Conservation (phyloP, 2,329 filamentous ascomycete species). For the Colletotrichum phormii region DNA sequence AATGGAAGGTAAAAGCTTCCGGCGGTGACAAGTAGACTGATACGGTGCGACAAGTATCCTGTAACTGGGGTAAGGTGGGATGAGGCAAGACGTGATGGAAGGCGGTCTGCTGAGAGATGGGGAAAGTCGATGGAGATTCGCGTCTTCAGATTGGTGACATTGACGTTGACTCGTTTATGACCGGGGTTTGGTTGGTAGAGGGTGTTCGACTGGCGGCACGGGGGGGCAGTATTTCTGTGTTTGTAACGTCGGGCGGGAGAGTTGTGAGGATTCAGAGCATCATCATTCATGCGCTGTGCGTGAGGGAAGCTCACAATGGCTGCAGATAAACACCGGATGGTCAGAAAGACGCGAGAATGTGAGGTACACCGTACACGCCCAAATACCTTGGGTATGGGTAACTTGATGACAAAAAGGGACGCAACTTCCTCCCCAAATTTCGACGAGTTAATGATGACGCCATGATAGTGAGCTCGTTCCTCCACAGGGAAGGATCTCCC, state of each 20-base stretch:
- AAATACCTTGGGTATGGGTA: no score
- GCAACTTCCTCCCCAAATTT: not conserved
- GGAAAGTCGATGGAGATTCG: not conserved
- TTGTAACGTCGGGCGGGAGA: not conserved
- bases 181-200: not conserved
- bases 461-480: not conserved
- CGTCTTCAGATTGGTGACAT: not conserved
- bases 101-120: not conserved
- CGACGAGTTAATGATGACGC: constrained; percentile 6
- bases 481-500: not conserved
- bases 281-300: not conserved
- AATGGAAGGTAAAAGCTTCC: not conserved
- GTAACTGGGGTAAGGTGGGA: not conserved
- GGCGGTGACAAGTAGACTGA: not conserved
- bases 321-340: not conserved
- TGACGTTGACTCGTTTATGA: not conserved
- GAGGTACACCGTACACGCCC: not conserved
- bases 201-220: no score
- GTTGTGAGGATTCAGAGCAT: not conserved
- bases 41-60: not conserved
- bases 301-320: constrained; percentile 7
- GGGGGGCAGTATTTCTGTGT: not conserved
- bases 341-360: not conserved
- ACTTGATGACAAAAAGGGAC: not conserved
- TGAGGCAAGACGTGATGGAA: not conserved